These are phyloP conservation scores for Fulvia fulva DNA, from an alignment of 2,329 filamentous ascomycete species.

Conservation along the genomic window DNA sequence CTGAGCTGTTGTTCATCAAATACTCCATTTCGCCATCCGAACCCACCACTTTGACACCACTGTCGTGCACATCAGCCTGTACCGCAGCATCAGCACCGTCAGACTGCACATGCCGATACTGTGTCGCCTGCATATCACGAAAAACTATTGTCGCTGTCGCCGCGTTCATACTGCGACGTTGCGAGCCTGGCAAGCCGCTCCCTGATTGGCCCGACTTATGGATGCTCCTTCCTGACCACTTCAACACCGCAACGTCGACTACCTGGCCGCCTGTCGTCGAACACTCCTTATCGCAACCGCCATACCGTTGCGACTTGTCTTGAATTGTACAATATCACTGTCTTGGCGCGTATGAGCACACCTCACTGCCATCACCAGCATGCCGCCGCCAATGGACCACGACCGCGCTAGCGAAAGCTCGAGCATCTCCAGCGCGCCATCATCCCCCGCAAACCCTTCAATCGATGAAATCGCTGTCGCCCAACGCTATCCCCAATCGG, in stretches of 20 bases:
- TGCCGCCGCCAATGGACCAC: constrained; percentile 7
- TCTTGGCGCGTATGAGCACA: constrained; percentile 1
- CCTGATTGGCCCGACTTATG: constrained; percentile 6
- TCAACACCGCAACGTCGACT: background rate
- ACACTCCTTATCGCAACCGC: background rate
- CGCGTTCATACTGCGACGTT: constrained; percentile 5
- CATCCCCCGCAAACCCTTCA: constrained; percentile 6
- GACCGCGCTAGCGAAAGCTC: constrained; percentile 6
- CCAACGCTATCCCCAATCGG: background rate
- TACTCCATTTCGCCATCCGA: constrained; percentile 4
- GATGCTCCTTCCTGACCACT: background rate
- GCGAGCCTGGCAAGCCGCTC: background rate
- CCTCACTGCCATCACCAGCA: constrained; percentile 1
- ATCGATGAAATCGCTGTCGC: constrained; percentile 5
- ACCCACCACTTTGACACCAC: background rate
- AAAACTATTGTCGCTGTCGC: constrained; percentile 7
- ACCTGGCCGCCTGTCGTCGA: background rate
- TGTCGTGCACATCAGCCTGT: background rate
- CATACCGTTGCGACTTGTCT: background rate
- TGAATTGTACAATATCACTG: background rate
- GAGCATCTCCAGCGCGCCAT: constrained; percentile 11
- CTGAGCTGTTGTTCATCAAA: background rate
- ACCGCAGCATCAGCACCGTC: background rate
- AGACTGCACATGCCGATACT: background rate
- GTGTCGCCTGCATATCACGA: constrained; percentile 1